Evolutionary conservation across 495 filamentous ascomycete genomes (phyloP), one percentile per base, ranked within the genome.

Genomic region (Cercophora newfieldiana): DNA sequence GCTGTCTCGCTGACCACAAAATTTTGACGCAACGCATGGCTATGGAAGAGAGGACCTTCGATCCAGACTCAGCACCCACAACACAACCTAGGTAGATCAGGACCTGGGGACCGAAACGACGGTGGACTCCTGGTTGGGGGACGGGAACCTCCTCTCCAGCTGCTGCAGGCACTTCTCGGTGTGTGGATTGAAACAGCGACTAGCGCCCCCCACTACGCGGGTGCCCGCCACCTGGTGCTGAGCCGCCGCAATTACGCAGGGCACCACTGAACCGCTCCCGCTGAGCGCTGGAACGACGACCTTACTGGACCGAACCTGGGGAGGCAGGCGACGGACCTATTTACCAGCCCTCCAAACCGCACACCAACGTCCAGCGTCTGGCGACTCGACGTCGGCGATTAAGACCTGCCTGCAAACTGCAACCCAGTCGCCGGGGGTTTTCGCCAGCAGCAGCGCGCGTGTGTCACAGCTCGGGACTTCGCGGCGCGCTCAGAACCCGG

Each of bases 391-490:
- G 37, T 44, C 37, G 37, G 37, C 37, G 10, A 44, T 44, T 14
- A 14, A 44, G 37, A 33, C 30, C 30, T 33, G 30, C 37, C 37
- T 44, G 37, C 37, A 44, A 44, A 5, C 37, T 44, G 37, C 37
- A 16, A 44, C 37, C 37, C 37, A 44, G 37, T n/a, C 37, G 37
- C 10, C 18, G 10, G 37, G 37, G 37, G 37, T 8, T 44, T 44
- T 44, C 37, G 37, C 37, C 37, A 44, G 37, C 30, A 44, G 37
- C 30, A 12, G 30, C 37, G 10, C 18, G 37, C 37, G 37, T 44
- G 37, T 44, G 37, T 44, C 37, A 44, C 37, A 44, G 37, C 37
- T 44, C 37, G 37, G 37, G 37, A 57, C 54, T 19, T 57, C 54
- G 54, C 54, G 24, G 25, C 54, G 54, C 54, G 22, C 10, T 44